phyloP scores from a whole-genome alignment of 495 filamentous ascomycete genomes.

The Tuber indicum region DNA sequence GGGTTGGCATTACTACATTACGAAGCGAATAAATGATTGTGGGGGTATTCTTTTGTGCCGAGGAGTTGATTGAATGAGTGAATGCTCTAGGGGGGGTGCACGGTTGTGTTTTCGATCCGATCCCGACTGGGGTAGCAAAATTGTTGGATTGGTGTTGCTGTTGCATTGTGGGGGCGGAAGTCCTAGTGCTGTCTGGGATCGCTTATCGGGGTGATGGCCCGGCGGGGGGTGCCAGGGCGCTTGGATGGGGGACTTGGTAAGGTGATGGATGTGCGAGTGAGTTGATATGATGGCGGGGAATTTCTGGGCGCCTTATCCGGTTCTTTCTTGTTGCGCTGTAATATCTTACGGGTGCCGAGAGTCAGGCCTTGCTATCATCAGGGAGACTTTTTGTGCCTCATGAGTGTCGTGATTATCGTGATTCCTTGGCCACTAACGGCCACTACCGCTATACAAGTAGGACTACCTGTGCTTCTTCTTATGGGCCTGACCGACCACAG shows the following conservation, averaged over 20 bases:
- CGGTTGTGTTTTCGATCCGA: neutral
- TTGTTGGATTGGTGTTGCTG: neutral
- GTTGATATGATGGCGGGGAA: neutral
- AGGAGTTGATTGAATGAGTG: neutral
- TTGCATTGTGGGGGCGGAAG: neutral
- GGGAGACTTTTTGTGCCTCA: neutral
- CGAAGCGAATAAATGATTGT: slow-evolving; percentile 5
- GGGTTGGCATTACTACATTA: neutral
- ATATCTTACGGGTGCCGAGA: too few relatives aligned
- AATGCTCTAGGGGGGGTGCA: neutral
- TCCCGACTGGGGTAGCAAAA: neutral
- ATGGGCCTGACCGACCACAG: too few relatives aligned
- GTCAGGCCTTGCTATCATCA: neutral
- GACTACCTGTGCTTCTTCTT: too few relatives aligned
- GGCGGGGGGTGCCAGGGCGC: neutral
- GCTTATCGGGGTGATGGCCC: neutral
- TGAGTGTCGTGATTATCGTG: neutral
- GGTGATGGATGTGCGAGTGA: neutral
- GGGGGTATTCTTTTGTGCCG: neutral
- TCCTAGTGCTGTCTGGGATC: neutral
- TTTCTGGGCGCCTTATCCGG: neutral
- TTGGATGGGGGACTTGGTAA: neutral
- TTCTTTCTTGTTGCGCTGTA: neutral
- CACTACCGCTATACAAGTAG: too few relatives aligned
- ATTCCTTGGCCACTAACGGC: neutral